phyloP scores from a whole-genome alignment of 169 alveolate genomes.

The Plasmodium gonderi region DNA sequence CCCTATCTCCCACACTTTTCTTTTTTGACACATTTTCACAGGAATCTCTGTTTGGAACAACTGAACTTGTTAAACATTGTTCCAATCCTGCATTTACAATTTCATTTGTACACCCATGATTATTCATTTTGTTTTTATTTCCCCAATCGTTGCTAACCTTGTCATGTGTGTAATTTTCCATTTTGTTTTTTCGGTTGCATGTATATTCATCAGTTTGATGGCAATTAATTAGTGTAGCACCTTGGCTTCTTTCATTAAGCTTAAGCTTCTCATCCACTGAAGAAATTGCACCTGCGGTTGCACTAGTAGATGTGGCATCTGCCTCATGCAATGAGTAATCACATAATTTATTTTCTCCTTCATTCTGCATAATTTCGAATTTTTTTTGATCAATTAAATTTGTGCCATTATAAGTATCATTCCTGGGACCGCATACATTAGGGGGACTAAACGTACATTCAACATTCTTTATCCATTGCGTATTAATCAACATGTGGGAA shows the following conservation, averaged over 20 bases:
- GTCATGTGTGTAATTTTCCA: neutral
- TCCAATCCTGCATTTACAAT: conserved; percentile 1
- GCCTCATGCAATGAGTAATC: too few relatives aligned
- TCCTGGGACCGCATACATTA: too few relatives aligned
- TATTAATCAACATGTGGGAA: neutral
- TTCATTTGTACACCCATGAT: neutral
- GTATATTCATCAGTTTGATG: neutral
- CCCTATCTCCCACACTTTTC: conserved; percentile 31
- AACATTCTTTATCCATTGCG: neutral
- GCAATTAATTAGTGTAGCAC: neutral
- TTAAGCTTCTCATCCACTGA: too few relatives aligned
- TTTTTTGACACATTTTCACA: conserved; percentile 5
- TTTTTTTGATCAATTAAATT: too few relatives aligned
- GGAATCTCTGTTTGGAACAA: neutral
- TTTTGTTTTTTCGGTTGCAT: neutral
- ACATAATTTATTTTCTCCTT: too few relatives aligned
- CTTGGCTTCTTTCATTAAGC: neutral
- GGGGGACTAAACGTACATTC: too few relatives aligned
- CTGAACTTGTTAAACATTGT: neutral
- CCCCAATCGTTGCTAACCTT: neutral
- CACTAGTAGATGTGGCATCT: too few relatives aligned
- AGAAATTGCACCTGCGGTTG: too few relatives aligned
- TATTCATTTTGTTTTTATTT: neutral
- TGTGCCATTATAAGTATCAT: too few relatives aligned
- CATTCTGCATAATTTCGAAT: too few relatives aligned